Evolutionary conservation across 2,329 filamentous ascomycete species (phyloP).

Genomic region (Pseudomassariella vexata): DNA sequence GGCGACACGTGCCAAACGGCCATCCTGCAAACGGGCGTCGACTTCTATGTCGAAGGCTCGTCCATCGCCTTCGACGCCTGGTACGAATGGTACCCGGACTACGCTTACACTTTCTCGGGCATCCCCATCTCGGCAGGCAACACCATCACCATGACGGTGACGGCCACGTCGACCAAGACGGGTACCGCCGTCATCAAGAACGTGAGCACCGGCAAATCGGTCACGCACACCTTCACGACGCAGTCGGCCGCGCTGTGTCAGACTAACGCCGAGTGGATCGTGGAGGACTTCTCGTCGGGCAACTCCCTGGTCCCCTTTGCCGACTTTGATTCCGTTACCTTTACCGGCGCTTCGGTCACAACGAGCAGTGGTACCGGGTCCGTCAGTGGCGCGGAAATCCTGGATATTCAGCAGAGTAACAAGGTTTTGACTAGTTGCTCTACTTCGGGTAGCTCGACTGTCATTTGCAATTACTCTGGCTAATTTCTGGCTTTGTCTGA

Average conservation of each 20-base stretch:
- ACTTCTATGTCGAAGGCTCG: constrained; percentile 42
- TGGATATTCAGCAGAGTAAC: constrained; percentile 38
- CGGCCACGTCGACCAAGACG: constrained; percentile 31
- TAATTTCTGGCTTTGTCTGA: too few species aligned
- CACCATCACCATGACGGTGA: constrained; percentile 20
- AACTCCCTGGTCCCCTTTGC: constrained; percentile 35
- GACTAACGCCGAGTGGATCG: constrained; percentile 59
- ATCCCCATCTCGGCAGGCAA: constrained; percentile 30
- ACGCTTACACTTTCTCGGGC: constrained; percentile 44
- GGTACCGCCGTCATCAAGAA: constrained; percentile 47
- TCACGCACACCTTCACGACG: constrained; percentile 43
- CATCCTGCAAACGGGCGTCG: constrained; percentile 53
- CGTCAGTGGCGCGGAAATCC: constrained; percentile 31
- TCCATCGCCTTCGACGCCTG: constrained; percentile 45
- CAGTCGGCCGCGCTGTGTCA: constrained; percentile 40
- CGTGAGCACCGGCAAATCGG: constrained; percentile 42
- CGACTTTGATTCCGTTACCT: constrained; percentile 39
- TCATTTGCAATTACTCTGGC: constrained; percentile 15
- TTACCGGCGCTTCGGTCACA: constrained; percentile 31
- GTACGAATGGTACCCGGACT: constrained; percentile 52
- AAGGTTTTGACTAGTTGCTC: constrained; percentile 27
- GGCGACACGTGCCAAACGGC: constrained; percentile 49
- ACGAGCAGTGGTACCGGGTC: constrained; percentile 24
- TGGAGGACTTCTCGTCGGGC: constrained; percentile 45
- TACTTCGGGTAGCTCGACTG: constrained; percentile 10